Base-by-base conservation (phyloP, 176 grass and related monocot species). In the Cocos nucifera region DNA sequence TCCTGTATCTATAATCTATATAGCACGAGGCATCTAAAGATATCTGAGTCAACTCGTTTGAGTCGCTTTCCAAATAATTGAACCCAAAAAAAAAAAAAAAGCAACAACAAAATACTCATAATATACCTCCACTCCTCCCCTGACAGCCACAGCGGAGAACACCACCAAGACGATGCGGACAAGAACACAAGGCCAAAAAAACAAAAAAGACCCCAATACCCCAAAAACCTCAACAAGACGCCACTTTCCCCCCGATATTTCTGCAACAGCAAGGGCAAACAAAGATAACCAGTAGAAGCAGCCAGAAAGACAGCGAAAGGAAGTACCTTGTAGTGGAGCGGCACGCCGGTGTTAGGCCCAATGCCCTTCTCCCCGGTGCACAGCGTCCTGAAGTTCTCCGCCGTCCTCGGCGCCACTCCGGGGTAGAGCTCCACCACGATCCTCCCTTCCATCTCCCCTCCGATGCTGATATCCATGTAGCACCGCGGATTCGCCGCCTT, bases 361-460 rank as follows among this genome's bases (percentile, higher is more conserved):
- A 91, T 62, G 57, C 84, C 87, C 75, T 83, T 91, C 81, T 97
- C 84, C 30, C 92, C 92, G 44, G 87, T 91, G 80, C 92, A 97
- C 61, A 97, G 87, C 53, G 76, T 81, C 73, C 92, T 85, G 66
- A 97, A 97, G 75, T 97, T 91, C 81, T 97, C 92, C 1, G 84
- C 92, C 35, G 87, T 88, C 74, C 67, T 69, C 15, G 92, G 84
- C 63, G 53, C 81, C 60, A 97, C 65, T 18, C 70, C 84, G 15
- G 78, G 73, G 69, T 75, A 91, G 60, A 91, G 92, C 54, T 97
- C 84, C 60, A 88, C 74, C 65, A 97, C 80, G 73, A 97, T 83
- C 61, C 92, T 71, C 53, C 87, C 92, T 73, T 97, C 92, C 81
- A 91, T 65, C 9, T 88, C 87, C 22, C 83, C 87, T 17, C 75